These are phyloP conservation scores for Globisporangium carolinianum DNA, from an alignment of 352 stramenopile species.

Conservation along the genomic window DNA sequence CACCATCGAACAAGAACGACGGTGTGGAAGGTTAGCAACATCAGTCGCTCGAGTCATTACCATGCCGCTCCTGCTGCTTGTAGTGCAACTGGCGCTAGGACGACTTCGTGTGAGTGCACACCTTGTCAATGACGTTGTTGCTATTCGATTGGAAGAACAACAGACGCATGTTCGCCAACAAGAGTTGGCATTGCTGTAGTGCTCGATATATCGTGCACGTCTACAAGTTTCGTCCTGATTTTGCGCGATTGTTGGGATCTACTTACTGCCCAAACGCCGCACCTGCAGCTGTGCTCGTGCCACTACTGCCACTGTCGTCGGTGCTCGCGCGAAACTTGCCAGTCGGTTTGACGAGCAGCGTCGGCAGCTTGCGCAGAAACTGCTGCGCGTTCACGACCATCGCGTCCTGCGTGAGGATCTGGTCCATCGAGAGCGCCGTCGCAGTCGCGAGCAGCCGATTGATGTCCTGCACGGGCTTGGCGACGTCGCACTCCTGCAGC, in stretches of 20 bases:
- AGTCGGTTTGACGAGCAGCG: conserved; percentile 36
- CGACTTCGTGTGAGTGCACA: no score
- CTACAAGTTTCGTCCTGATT: background rate
- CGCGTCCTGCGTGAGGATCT: conserved; percentile 54
- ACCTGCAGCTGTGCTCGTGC: background rate
- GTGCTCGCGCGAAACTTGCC: conserved; percentile 19
- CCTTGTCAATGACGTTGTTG: no score
- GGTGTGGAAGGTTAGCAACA: no score
- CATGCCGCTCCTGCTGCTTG: no score
- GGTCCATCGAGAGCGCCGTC: conserved; percentile 30
- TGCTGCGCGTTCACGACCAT: conserved; percentile 38
- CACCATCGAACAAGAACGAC: no score
- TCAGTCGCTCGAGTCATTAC: no score
- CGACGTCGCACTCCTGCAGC: conserved; percentile 36
- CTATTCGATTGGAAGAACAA: no score
- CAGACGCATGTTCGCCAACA: no score
- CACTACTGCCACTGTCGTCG: background rate
- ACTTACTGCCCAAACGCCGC: background rate
- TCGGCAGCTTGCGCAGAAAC: conserved; percentile 35
- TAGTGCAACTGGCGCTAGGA: no score
- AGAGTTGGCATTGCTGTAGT: no score
- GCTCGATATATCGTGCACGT: conserved; percentile 9
- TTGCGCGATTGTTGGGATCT: background rate
- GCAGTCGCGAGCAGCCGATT: conserved; percentile 24
- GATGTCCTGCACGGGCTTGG: conserved; percentile 52